Evolutionary conservation across 1,284 basidiomycete genomes (phyloP), one percentile per base, ranked within the genome.

Genomic region (Salmacisia buchloeana): DNA sequence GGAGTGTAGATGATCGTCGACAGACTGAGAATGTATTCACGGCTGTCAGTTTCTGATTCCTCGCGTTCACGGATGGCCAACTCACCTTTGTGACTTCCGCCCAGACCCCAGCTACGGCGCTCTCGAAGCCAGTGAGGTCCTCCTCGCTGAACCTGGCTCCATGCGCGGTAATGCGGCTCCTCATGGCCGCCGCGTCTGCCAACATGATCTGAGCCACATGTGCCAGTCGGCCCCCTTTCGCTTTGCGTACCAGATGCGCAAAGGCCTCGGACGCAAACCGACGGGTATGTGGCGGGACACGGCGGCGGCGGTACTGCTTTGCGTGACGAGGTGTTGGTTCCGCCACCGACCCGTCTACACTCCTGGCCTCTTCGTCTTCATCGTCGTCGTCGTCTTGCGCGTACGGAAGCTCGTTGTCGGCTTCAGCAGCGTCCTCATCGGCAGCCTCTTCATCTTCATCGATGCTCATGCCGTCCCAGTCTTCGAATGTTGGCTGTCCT

Each of bases 241-340:
- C 72, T 63, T 74, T 77, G 58, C 77, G 73, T 4, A 78, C 63
- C 15, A 79, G 71, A 49, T 78, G 74, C 1, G 77, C 75, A 29
- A 79, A 70, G 0, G 77, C 77, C 61, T 79, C 77, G 0, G 75
- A 69, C 2, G 74, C 75, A 46, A 79, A 79, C 29, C 77, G 72
- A 15, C 74, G 66, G 9, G 72, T 74, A 49, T 77, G 75, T 13
- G 71, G 59, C 29, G 72, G 68, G 59, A 71, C 65, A 39, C 68
- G 68, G 23, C 61, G 63, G 25, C 62, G 34, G 15, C 41, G 46
- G n/a, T 60, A 60, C 2, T 27, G 34, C 5, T 33, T 25, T 15
- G 56, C n/a, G 25, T n/a, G 7, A 18, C 41, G 41, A 9, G 29
- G 29, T 15, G 25, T 34, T 21, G 27, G 23, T 27, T 7, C 15